Base-by-base conservation (phyloP, 1,284 basidiomycete genomes). In the Bondarzewia mesenterica region DNA sequence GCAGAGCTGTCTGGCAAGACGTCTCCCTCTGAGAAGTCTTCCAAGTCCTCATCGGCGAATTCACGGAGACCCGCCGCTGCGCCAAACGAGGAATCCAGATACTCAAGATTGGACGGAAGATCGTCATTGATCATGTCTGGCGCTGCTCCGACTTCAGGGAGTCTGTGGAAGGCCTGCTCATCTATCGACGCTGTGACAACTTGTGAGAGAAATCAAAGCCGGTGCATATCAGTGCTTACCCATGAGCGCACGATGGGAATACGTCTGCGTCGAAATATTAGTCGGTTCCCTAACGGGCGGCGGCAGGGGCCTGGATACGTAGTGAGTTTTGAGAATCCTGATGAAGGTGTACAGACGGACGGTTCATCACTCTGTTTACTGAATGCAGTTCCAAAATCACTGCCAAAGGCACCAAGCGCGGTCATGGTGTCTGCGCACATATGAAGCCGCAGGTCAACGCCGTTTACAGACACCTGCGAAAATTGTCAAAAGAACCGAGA, bases 61-160 rank as follows among this genome's bases (percentile, higher is more conserved):
- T 85, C 86, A 46, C 82, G 75, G 15, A 90, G 66, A 15, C 88
- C 88, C 5, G 80, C 88, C 16, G 86, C 82, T 18, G 85, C 69
- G 42, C 87, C 83, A 59, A 86, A 89, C 3, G 87, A 84, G 44
- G 80, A 80, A 54, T 93, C 91, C 22, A 97, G 73, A 59, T 93
- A 98, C 57, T 93, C 88, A 29, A 76, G 69, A 62, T 98, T 94
- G 15, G 77, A 87, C 0, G 94, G 94, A 10, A 98, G 71, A 60
- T 98, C 93, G 59, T 98, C 95, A 38, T 77, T 73, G 42, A 98
- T 85, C 78, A 97, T 84, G 63, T 98, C 94, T 3, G 89, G 83
- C 4, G 81, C 76, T 4, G 82, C 77, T 5, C 85, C 85, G 46
- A 88, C 70, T 53, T 91, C 84, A 1, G 89, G 87, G 5, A 82